Conservation (phyloP, 352 stramenopile species). For the Phytophthora sp. region DNA sequence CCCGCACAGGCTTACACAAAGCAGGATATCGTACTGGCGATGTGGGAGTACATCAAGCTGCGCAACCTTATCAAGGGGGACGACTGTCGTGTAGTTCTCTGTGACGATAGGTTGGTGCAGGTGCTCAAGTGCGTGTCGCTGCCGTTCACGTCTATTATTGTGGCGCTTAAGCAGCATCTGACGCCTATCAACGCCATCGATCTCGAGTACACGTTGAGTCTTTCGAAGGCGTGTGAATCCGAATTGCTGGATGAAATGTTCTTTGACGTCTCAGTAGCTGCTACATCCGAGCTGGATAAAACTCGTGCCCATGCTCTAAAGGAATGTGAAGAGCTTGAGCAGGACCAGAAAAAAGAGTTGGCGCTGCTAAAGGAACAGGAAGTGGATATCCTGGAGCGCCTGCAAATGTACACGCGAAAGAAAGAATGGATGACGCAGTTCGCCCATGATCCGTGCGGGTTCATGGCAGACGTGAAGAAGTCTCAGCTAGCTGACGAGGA, state of each 20-base stretch:
- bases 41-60: constrained; percentile 82
- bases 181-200: constrained; percentile 58
- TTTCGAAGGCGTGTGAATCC: constrained; percentile 35
- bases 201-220: constrained; percentile 67
- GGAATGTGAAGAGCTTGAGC: constrained; percentile 68
- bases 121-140: constrained; percentile 74
- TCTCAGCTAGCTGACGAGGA: constrained; percentile 69
- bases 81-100: constrained; percentile 75
- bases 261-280: constrained; percentile 65
- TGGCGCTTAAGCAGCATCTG: constrained; percentile 71
- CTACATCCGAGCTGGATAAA: constrained; percentile 57
- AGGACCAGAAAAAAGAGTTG: constrained; percentile 71
- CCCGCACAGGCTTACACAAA: constrained; percentile 64
- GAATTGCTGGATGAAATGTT: constrained; percentile 58
- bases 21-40: constrained; percentile 74
- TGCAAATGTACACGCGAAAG: constrained; percentile 57
- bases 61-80: constrained; percentile 83
- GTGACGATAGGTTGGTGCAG: constrained; percentile 54
- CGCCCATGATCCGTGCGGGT: constrained; percentile 63
- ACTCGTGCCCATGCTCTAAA: constrained; percentile 41
- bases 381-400: constrained; percentile 52
- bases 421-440: constrained; percentile 80
- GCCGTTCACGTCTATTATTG: constrained; percentile 72
- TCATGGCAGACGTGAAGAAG: constrained; percentile 60
- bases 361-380: constrained; percentile 66